A percentile compares a stretch with the other conserved stretches of the same genome.
phyloP scores from a whole-genome alignment of 1,284 basidiomycete genomes.

The Thelephora terrestris region DNA sequence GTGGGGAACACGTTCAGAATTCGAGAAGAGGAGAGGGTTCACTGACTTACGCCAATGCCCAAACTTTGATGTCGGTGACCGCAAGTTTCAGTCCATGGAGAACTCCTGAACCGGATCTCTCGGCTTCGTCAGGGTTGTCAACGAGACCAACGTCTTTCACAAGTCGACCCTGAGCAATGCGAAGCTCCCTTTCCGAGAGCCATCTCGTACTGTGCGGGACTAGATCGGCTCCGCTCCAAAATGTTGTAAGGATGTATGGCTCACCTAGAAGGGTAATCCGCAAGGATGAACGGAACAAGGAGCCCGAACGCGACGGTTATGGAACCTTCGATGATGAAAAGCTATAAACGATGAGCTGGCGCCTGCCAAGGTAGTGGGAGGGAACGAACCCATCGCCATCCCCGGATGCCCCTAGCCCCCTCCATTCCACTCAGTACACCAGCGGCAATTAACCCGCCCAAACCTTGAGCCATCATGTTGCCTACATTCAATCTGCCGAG shows the following conservation, averaged over 20 bases:
- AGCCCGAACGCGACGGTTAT: slow-evolving; percentile 12
- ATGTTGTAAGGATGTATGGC: neutral
- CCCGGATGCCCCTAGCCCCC: slow-evolving; percentile 29
- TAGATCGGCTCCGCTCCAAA: too few relatives aligned
- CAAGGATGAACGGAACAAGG: slow-evolving; percentile 12
- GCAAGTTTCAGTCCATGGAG: slow-evolving; percentile 25
- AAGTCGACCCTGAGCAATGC: slow-evolving; percentile 13
- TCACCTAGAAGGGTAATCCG: slow-evolving; percentile 12
- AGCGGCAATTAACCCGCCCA: slow-evolving; percentile 35
- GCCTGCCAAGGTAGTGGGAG: neutral
- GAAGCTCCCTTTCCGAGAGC: slow-evolving; percentile 8
- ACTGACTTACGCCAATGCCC: slow-evolving; percentile 17
- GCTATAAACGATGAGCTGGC: slow-evolving; percentile 5
- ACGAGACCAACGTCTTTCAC: slow-evolving; percentile 11
- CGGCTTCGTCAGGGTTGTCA: slow-evolving; percentile 11
- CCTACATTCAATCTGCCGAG: slow-evolving; percentile 10
- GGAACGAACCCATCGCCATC: slow-evolving; percentile 26
- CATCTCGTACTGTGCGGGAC: slow-evolving; percentile 9
- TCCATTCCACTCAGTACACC: slow-evolving; percentile 33
- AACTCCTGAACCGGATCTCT: slow-evolving; percentile 10
- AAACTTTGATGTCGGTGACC: slow-evolving; percentile 32
- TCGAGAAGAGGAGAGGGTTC: too few relatives aligned
- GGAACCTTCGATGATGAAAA: slow-evolving; percentile 14
- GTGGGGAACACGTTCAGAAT: neutral
- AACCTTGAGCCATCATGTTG: slow-evolving; percentile 14